Evolutionary conservation across 768 basidiomycete species (phyloP).

Genomic region (Mycena chlorophos): DNA sequence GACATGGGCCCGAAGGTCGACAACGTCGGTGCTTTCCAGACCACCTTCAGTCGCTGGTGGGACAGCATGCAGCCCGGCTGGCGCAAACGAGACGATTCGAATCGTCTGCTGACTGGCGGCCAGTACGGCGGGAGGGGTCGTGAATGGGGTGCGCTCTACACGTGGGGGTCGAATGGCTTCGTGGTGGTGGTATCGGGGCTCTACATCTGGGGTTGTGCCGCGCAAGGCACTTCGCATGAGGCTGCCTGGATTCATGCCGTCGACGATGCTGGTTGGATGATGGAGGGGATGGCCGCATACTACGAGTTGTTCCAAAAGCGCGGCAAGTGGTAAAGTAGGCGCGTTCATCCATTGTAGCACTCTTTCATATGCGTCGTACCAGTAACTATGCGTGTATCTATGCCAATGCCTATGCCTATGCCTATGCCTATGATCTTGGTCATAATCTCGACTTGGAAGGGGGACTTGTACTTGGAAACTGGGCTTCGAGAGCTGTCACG

Average conservation of each 20-base stretch:
- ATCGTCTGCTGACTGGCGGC: not conserved
- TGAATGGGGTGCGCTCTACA: constrained; percentile 5
- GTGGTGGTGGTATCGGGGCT: constrained; percentile 1
- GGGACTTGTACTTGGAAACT: too few relatives aligned
- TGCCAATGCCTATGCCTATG: too few relatives aligned
- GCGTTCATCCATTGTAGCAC: too few relatives aligned
- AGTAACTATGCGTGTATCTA: too few relatives aligned
- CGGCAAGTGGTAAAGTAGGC: too few relatives aligned
- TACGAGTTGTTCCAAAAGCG: constrained; percentile 3
- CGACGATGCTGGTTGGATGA: constrained; percentile 1
- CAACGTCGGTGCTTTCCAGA: not conserved
- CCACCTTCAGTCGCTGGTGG: not conserved
- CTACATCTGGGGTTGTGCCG: constrained; percentile 6
- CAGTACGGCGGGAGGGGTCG: not conserved
- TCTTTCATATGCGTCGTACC: too few relatives aligned
- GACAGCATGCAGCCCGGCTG: not conserved
- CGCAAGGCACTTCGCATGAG: not conserved
- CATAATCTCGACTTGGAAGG: too few relatives aligned
- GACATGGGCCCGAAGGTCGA: not conserved
- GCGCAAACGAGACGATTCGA: not conserved
- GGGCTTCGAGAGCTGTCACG: too few relatives aligned
- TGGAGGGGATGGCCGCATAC: constrained; percentile 5
- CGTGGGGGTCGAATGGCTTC: constrained; percentile 6
- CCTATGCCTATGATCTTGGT: too few relatives aligned
- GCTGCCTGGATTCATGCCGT: not conserved